Evolutionary conservation across 2,329 filamentous ascomycete species (phyloP), one percentile per base, ranked within the genome.

Genomic region (Penicillium sclerotigenum): DNA sequence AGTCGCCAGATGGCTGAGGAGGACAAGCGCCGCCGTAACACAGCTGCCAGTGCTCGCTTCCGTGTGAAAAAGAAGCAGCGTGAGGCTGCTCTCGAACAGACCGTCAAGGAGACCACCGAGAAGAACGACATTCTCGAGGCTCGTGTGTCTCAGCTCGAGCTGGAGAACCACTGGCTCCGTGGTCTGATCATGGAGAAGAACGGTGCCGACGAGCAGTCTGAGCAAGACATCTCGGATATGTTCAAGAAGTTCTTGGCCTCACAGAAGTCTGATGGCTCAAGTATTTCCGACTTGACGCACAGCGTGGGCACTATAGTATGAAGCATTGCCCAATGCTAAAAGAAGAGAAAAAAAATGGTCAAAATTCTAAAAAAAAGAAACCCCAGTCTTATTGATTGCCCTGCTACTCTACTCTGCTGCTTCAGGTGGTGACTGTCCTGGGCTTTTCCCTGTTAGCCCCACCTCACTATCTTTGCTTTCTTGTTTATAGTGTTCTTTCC

Each of bases 61-160:
- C 88, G 91, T 56, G 86, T 95, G 68, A 96, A 96, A 86, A 96
- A 96, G 87, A 96, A 96, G 85, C 89, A 93, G 78, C 87, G 91
- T 41, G 91, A 96, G 79, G 88, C 91, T 73, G 89, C 90, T 7
- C 83, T 95, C 47, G 90, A 93, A 74, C 85, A 85, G 71, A 87
- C 85, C 5, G 87, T 90, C 67, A 91, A 92, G 75, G 91, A 95
- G 63, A 89, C 92, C 77, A 84, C 83, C 33, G 89, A 93, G 24
- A 91, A 91, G 77, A 88, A 92, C 50, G 79, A 83, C 4, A 79
- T 80, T n/a, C 81, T 96, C 5, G 89, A 95, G 75, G 81, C 81
- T 67, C 85, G 85, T 57, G 87, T 94, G 50, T 82, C 83, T 53
- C 87, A 90, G 65, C 81, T 94, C 26, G 87, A 91, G 76, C 86